A percentile compares a stretch with the other conserved stretches of the same genome.
Conservation (phyloP, 371 early-diverging fungal species). For the Phascolomyces articulosus region DNA sequence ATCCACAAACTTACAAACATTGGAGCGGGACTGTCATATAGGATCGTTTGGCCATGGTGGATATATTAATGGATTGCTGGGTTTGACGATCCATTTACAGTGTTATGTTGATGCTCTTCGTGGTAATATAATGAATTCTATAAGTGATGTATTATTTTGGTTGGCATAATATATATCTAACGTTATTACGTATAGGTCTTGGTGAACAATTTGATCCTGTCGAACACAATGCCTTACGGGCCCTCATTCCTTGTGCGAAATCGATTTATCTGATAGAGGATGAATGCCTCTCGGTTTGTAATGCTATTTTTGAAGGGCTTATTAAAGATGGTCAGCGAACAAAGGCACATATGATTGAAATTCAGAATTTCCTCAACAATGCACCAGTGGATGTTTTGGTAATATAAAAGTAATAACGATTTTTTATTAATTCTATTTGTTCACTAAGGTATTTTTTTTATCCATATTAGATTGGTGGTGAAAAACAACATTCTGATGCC, state of each 20-base stretch:
- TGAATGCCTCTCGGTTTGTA: conserved; percentile 9
- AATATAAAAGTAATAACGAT: no score
- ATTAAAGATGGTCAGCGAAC: conserved; percentile 1
- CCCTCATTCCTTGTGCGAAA: neutral
- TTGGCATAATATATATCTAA: no score
- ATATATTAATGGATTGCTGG: conserved; percentile 8
- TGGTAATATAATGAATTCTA: neutral
- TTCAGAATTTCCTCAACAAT: neutral
- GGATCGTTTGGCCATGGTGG: conserved; percentile 10
- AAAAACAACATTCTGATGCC: neutral
- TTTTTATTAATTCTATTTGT: no score
- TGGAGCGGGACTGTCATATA: conserved; percentile 16
- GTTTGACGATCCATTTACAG: conserved; percentile 4
- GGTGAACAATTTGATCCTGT: neutral
- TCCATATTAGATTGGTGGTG: neutral
- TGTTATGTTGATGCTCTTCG: conserved; percentile 8
- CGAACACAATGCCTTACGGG: neutral
- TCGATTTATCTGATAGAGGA: conserved; percentile 12
- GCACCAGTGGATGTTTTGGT: neutral
- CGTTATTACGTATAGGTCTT: conserved; percentile 5
- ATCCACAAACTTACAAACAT: neutral
- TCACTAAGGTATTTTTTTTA: no score
- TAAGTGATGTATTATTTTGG: neutral
- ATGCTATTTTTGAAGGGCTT: conserved; percentile 9
- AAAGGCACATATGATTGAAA: neutral